A percentile compares a stretch with the other conserved stretches of the same genome.
Conservation (phyloP, 177 flowering plant species). For the Telopea speciosissima region DNA sequence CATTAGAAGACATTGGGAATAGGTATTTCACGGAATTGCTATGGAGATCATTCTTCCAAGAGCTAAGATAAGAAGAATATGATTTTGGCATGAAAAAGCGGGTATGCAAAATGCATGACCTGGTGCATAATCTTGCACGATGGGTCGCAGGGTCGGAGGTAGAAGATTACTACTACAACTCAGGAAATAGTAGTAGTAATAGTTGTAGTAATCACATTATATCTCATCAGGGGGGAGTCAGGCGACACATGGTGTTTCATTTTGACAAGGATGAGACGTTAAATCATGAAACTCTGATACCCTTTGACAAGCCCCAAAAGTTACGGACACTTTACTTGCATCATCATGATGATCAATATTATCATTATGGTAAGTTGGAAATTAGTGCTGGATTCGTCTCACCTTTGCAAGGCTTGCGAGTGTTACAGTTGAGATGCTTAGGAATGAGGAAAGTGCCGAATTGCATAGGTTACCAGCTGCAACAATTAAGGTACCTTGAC, state of each 20-base stretch:
- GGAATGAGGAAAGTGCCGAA: not conserved
- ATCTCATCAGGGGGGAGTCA: no score
- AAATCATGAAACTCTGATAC: no score
- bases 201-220: no score
- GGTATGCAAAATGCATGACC: not conserved
- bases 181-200: not conserved
- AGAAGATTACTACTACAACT: not conserved
- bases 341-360: no score
- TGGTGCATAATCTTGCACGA: not conserved
- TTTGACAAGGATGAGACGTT: no score
- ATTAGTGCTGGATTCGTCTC: no score
- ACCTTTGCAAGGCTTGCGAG: not conserved
- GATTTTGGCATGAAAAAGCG: not conserved
- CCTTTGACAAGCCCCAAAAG: no score
- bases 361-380: no score
- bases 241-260: no score
- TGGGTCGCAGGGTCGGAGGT: not conserved
- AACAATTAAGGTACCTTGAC: constrained; percentile 1
- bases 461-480: not conserved
- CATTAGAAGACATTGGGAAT: not conserved
- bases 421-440: not conserved
- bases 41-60: not conserved
- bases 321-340: no score
- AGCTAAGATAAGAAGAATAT: no score
- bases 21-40: not conserved